phyloP scores from a whole-genome alignment of 2,329 filamentous ascomycete species.

The Cytospora piceae region DNA sequence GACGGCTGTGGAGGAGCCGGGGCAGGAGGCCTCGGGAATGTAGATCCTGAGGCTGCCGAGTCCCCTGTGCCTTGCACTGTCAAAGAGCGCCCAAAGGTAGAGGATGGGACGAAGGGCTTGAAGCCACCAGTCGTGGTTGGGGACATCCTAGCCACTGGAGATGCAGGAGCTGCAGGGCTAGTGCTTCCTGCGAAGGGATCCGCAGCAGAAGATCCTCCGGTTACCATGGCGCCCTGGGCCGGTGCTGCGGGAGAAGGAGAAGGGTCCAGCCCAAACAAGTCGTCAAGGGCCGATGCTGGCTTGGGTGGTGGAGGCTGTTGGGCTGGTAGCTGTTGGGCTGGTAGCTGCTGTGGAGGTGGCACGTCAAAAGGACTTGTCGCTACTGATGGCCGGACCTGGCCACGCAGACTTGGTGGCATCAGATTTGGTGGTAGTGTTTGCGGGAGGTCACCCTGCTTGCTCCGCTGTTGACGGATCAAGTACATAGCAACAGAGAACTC shows the following conservation, averaged over 20 bases:
- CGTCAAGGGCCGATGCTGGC: slow-evolving; percentile 76
- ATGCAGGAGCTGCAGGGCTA: slow-evolving; percentile 53
- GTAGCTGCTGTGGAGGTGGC: slow-evolving; percentile 41
- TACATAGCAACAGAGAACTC: slow-evolving; percentile 99
- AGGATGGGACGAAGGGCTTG: slow-evolving; percentile 91
- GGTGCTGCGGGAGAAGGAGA: slow-evolving; percentile 54
- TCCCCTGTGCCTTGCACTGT: slow-evolving; percentile 77
- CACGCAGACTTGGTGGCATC: slow-evolving; percentile 84
- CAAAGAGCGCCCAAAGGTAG: slow-evolving; percentile 85
- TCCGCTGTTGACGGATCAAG: slow-evolving; percentile 87
- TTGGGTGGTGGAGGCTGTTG: slow-evolving; percentile 44
- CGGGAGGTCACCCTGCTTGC: slow-evolving; percentile 72
- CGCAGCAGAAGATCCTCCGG: slow-evolving; percentile 65
- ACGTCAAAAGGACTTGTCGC: slow-evolving; percentile 57
- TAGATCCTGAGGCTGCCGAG: slow-evolving; percentile 48
- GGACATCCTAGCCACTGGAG: slow-evolving; percentile 54
- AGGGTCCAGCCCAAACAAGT: slow-evolving; percentile 90
- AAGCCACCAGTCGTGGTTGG: slow-evolving; percentile 59
- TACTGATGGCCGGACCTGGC: slow-evolving; percentile 53
- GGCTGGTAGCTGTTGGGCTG: slow-evolving; percentile 39
- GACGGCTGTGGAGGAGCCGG: slow-evolving; percentile 44
- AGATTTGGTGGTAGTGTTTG: slow-evolving; percentile 77
- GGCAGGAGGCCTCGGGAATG: slow-evolving; percentile 40
- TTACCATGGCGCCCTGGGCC: slow-evolving; percentile 66
- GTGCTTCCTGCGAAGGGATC: slow-evolving; percentile 65